A percentile compares a stretch with the other conserved stretches of the same genome.
phyloP scores from a whole-genome alignment of 257 asterid species.

The Anisodus acutangulus region DNA sequence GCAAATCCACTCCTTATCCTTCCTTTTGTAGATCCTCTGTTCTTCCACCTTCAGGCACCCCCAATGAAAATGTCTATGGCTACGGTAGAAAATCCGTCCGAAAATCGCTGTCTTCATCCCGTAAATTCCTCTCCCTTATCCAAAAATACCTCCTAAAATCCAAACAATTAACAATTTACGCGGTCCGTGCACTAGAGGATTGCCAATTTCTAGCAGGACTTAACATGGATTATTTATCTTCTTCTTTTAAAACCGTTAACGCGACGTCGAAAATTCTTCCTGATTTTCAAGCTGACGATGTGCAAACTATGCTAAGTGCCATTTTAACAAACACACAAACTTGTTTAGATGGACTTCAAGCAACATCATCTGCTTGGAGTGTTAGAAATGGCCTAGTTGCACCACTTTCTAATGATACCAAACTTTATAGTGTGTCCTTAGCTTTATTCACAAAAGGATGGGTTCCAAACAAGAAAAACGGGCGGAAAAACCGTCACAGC shows the following conservation, averaged over 20 bases:
- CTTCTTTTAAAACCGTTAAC: slow-evolving; percentile 39
- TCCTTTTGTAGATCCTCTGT: slow-evolving; percentile 46
- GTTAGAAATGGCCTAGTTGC: slow-evolving; percentile 47
- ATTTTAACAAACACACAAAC: slow-evolving; percentile 70
- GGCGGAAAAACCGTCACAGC: not conserved
- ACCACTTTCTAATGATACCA: slow-evolving; percentile 64
- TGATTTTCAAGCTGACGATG: slow-evolving; percentile 51
- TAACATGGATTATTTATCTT: slow-evolving; percentile 56
- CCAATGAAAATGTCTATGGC: slow-evolving; percentile 46
- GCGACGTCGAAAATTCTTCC: slow-evolving; percentile 46
- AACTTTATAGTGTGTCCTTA: slow-evolving; percentile 64
- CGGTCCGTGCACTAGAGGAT: slow-evolving; percentile 68
- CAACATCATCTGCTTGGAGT: slow-evolving; percentile 65
- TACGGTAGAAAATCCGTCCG: slow-evolving; percentile 63
- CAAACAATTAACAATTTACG: slow-evolving; percentile 46
- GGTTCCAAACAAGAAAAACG: slow-evolving; percentile 50
- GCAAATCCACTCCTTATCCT: slow-evolving; percentile 43
- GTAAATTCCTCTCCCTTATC: slow-evolving; percentile 53
- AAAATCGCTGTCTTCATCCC: slow-evolving; percentile 56
- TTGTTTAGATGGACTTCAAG: slow-evolving; percentile 65
- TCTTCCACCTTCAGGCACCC: slow-evolving; percentile 36
- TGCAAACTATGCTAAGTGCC: slow-evolving; percentile 73
- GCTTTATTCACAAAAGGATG: slow-evolving; percentile 67
- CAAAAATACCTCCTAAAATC: slow-evolving; percentile 43
- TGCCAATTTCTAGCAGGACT: slow-evolving; percentile 60